Conservation (phyloP, 345 rosid species). For the Eutrema heterophyllum region DNA sequence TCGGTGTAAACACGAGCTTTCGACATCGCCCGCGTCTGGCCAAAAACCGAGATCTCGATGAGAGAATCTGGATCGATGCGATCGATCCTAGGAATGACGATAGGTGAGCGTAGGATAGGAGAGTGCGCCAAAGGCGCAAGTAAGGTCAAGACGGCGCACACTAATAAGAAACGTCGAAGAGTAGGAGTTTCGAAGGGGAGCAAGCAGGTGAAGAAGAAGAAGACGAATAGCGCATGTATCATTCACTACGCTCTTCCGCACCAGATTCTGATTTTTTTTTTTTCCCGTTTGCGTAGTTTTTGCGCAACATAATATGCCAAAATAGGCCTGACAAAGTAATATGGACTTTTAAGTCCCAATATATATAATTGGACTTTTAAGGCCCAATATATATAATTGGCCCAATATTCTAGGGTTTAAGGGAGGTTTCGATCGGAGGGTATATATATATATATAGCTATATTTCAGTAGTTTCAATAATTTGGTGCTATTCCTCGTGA, state of each 20-base stretch:
- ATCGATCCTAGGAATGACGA: background rate
- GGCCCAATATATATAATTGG: too few relatives aligned
- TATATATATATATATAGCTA: too few relatives aligned
- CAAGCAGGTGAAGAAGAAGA: background rate
- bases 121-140: constrained; percentile 47
- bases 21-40: constrained; percentile 51
- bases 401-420: too few relatives aligned
- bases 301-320: background rate
- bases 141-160: constrained; percentile 36
- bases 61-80: background rate
- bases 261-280: background rate
- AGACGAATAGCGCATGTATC: constrained; percentile 22
- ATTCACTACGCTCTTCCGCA: constrained; percentile 23
- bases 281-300: background rate
- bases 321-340: background rate
- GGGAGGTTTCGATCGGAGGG: background rate
- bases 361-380: background rate
- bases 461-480: background rate
- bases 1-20: constrained; percentile 86
- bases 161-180: constrained; percentile 36
- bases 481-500: background rate
- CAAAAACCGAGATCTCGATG: constrained; percentile 35
- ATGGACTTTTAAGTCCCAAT: constrained; percentile 3
- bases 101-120: constrained; percentile 37
- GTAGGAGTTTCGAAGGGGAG: constrained; percentile 10